Percentiles rank a stretch among this genome's conserved stretches.
Conservation (phyloP, 192 early-diverging fungal species). For the Coemansia sp. region DNA sequence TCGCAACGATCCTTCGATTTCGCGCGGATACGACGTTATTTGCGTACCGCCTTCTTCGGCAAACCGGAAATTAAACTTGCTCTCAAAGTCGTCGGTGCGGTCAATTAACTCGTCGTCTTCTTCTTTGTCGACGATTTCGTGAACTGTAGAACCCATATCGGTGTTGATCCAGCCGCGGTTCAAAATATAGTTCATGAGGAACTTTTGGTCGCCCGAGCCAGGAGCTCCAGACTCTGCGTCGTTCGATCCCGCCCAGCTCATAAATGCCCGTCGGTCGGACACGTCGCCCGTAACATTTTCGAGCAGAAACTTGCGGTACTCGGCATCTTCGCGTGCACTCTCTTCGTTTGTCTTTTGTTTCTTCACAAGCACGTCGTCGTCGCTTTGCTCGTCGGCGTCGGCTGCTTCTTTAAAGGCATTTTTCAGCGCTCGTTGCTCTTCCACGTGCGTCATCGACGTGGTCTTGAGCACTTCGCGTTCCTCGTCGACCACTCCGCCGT, state of each 20-base stretch:
- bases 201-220: constrained; percentile 57
- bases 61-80: constrained; percentile 89
- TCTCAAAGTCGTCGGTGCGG: constrained; percentile 83
- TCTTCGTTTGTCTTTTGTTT: constrained; percentile 76
- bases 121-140: constrained; percentile 66
- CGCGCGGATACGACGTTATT: constrained; percentile 78
- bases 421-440: constrained; percentile 84
- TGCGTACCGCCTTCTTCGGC: constrained; percentile 76
- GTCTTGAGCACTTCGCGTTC: constrained; percentile 23
- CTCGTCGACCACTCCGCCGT: constrained; percentile 56
- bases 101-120: constrained; percentile 80
- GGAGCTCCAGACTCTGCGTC: constrained; percentile 16
- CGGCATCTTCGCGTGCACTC: constrained; percentile 77
- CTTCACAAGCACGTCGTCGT: constrained; percentile 70
- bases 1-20: constrained; percentile 78
- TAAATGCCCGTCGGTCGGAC: constrained; percentile 20
- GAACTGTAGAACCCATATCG: constrained; percentile 62
- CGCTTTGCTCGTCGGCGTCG: constrained; percentile 58
- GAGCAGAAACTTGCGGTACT: constrained; percentile 86
- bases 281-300: constrained; percentile 63
- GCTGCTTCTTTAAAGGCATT: constrained; percentile 69
- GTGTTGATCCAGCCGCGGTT: constrained; percentile 80
- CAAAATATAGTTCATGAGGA: constrained; percentile 89
- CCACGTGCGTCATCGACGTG: constrained; percentile 61
- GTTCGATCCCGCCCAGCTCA: constrained; percentile 26